Evolutionary conservation across 2,329 filamentous ascomycete genomes (phyloP).

Genomic region (Mycogone perniciosa): DNA sequence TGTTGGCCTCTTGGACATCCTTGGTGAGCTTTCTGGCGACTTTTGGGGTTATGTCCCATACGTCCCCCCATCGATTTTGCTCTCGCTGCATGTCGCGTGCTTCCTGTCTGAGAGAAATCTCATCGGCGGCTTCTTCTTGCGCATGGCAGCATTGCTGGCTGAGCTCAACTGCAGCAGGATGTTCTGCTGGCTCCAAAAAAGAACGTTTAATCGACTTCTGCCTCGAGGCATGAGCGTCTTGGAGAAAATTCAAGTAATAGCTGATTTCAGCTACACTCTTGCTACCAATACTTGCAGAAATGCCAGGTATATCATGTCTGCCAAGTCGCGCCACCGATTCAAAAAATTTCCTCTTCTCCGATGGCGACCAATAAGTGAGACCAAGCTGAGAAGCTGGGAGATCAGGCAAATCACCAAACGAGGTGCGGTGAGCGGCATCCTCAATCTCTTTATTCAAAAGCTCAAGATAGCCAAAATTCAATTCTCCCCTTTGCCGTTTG

Average conservation of each 20-base stretch:
- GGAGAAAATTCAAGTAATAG: slow-evolving; percentile 60
- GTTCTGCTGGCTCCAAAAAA: slow-evolving; percentile 43
- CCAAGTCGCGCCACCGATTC: slow-evolving; percentile 58
- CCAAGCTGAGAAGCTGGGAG: slow-evolving; percentile 55
- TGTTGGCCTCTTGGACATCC: slow-evolving; percentile 15
- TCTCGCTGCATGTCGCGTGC: slow-evolving; percentile 55
- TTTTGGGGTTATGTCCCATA: slow-evolving; percentile 57
- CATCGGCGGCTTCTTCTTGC: slow-evolving; percentile 63
- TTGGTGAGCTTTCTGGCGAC: slow-evolving; percentile 27
- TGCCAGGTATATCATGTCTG: slow-evolving; percentile 51
- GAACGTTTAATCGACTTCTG: slow-evolving; percentile 27
- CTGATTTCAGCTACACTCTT: slow-evolving; percentile 72
- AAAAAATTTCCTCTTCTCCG: slow-evolving; percentile 69
- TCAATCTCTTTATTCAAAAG: slow-evolving; percentile 53
- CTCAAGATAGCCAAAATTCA: slow-evolving; percentile 43
- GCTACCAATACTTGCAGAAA: slow-evolving; percentile 57
- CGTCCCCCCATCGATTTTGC: slow-evolving; percentile 50
- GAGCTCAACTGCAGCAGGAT: slow-evolving; percentile 69
- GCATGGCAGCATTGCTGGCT: slow-evolving; percentile 56
- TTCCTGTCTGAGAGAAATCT: slow-evolving; percentile 59
- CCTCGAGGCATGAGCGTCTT: slow-evolving; percentile 39
- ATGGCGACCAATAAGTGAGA: slow-evolving; percentile 59
- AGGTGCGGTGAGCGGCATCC: slow-evolving; percentile 39
- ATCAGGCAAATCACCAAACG: slow-evolving; percentile 24
- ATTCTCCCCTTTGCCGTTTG: slow-evolving; percentile 38